These are phyloP conservation scores for Termitomyces sp. DNA, from an alignment of 768 basidiomycete genomes.

Conservation along the genomic window DNA sequence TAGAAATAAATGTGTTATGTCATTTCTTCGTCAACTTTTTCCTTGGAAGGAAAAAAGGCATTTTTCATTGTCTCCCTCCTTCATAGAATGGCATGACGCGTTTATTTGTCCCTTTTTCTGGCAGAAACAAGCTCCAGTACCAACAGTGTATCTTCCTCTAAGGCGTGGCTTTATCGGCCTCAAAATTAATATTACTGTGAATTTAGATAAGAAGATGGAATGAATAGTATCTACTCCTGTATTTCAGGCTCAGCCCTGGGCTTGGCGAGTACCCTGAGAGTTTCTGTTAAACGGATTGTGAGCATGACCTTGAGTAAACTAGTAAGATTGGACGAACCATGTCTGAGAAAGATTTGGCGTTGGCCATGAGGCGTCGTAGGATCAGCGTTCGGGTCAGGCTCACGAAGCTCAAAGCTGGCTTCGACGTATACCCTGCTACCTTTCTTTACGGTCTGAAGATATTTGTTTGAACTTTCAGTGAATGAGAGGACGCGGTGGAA, in stretches of 20 bases:
- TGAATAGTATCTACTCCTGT: constrained; percentile 3
- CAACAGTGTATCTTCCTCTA: not conserved
- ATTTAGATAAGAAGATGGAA: not conserved
- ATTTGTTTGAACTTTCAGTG: constrained; percentile 51
- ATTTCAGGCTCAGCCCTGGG: constrained; percentile 1
- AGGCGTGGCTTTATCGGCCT: not conserved
- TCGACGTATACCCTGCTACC: constrained; percentile 80
- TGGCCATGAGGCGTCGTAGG: constrained; percentile 64
- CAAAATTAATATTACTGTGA: not conserved
- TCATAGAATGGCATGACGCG: too few species aligned
- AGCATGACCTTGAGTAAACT: not conserved
- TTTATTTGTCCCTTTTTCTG: too few species aligned
- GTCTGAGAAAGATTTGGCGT: constrained; percentile 77
- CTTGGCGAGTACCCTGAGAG: constrained; percentile 40
- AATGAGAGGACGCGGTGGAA: constrained; percentile 81
- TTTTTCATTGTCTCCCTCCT: too few species aligned
- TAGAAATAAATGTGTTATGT: too few species aligned
- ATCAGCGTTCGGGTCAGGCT: constrained; percentile 63
- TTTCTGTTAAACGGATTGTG: constrained; percentile 32
- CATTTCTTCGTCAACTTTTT: too few species aligned
- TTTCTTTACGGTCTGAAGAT: constrained; percentile 58
- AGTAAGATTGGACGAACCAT: constrained; percentile 42
- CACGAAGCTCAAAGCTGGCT: constrained; percentile 69
- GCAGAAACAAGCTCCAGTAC: too few species aligned
- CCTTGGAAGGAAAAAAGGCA: too few species aligned